phyloP scores from a whole-genome alignment of 176 grass and related monocot species.

The Oryza australiensis region DNA sequence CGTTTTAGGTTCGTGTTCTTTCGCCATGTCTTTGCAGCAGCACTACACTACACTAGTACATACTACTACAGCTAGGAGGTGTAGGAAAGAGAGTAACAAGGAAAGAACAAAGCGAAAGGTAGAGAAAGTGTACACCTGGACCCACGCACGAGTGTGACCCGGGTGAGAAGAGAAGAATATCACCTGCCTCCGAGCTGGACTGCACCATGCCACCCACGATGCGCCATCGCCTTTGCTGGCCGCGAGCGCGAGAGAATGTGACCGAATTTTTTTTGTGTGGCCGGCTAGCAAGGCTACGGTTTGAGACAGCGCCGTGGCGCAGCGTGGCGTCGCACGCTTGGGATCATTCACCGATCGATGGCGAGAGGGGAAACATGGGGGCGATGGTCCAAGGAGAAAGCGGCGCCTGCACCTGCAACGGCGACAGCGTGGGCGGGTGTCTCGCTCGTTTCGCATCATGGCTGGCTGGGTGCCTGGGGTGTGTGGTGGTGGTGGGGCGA shows the following conservation, averaged over 20 bases:
- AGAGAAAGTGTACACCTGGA: slow-evolving; percentile 15
- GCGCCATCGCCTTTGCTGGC: slow-evolving; percentile 5
- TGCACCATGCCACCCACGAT: background rate
- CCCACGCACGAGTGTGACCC: slow-evolving; percentile 14
- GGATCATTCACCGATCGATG: background rate
- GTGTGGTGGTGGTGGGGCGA: background rate
- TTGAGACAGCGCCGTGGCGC: background rate
- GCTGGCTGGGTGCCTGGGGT: too few species aligned
- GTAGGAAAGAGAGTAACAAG: background rate
- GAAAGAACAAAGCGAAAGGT: slow-evolving; percentile 29
- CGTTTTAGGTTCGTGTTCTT: slow-evolving; percentile 36
- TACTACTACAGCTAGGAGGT: background rate
- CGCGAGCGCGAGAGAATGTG: background rate
- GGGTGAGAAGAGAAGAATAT: background rate
- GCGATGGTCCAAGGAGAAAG: too few species aligned
- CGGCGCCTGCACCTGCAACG: background rate
- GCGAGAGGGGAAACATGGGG: too few species aligned
- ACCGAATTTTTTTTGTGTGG: background rate
- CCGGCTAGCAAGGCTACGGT: background rate
- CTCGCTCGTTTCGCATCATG: background rate
- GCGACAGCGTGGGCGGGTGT: background rate
- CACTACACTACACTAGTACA: background rate
- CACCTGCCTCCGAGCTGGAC: slow-evolving; percentile 32
- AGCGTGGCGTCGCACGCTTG: background rate
- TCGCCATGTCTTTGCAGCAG: slow-evolving; percentile 11